Evolutionary conservation across 2,329 filamentous ascomycete genomes (phyloP).

Genomic region (Neobulgaria alba): DNA sequence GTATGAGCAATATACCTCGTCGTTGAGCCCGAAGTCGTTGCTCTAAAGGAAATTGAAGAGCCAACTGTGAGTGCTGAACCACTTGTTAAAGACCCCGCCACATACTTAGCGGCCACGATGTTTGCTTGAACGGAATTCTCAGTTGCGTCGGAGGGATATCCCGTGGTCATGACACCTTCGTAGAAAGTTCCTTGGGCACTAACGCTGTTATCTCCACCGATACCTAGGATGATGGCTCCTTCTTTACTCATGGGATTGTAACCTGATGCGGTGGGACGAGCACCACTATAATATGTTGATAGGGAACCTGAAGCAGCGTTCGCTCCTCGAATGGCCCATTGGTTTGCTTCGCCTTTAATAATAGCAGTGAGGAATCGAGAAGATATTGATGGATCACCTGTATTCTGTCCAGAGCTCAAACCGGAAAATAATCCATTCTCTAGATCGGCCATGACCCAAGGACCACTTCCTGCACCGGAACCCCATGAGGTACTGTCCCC

Average conservation of each 20-base stretch:
- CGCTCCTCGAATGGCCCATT: slow-evolving; percentile 52
- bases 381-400: slow-evolving; percentile 42
- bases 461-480: slow-evolving; percentile 46
- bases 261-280: slow-evolving; percentile 40
- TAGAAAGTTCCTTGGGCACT: slow-evolving; percentile 56
- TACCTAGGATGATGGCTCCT: slow-evolving; percentile 59
- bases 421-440: slow-evolving; percentile 61
- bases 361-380: slow-evolving; percentile 48
- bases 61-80: slow-evolving; percentile 41
- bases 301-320: slow-evolving; percentile 46
- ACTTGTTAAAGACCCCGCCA: slow-evolving; percentile 37
- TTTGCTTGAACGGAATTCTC: slow-evolving; percentile 52
- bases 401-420: slow-evolving; percentile 35
- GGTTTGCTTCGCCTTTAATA: slow-evolving; percentile 46
- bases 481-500: slow-evolving; percentile 48
- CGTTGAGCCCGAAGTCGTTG: slow-evolving; percentile 45
- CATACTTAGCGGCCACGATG: slow-evolving; percentile 51
- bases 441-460: slow-evolving; percentile 62
- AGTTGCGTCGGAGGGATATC: slow-evolving; percentile 50
- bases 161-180: slow-evolving; percentile 55
- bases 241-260: slow-evolving; percentile 55
- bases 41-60: slow-evolving; percentile 43
- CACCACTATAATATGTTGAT: slow-evolving; percentile 50
- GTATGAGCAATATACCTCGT: slow-evolving; percentile 47
- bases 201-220: slow-evolving; percentile 51